Evolutionary conservation across 1,284 basidiomycete species (phyloP), one percentile per base, ranked within the genome.

Genomic region (Microbotryum scabiosae): DNA sequence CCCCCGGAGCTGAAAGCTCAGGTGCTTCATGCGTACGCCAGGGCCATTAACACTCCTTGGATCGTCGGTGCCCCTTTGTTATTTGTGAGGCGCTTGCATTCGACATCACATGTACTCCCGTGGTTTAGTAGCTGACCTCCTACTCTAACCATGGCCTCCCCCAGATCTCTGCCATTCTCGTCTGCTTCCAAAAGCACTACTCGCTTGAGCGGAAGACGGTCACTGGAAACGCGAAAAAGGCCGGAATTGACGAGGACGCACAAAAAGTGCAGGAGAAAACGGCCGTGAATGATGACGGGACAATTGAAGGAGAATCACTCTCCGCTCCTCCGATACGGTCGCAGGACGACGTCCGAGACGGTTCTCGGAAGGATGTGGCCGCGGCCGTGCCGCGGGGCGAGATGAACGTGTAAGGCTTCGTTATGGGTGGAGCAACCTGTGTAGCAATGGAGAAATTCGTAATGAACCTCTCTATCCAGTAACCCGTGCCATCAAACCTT

Each of bases 41-140:
- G 81, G 53, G 81, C 86, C 0, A 82, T 90, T 46, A 78, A 79
- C 64, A 81, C 78, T 48, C 84, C 90, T 58, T 91, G 88, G 87
- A 72, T 87, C 60, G 81, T 85, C 21, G 51, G 65, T 3, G 71
- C 75, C 1, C 76, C 76, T 0, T 60, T 76, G n/a, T 65, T 72
- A 8, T 72, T 66, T 18, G 69, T 71, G 18, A 73, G 71, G 0
- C 69, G 75, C 61, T 45, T 74, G 36, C 14, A 12, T 41, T 18
- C 9, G 36, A 12, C 36, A 16, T 41, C 36, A 12, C 16, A 4
- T 5, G 36, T 16, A 12, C 14, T 41, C 16, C 16, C 36, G 3
- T 12, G 4, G 5, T 41, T 5, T 41, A 12, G 5, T 4, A 41
- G 36, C 36, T 41, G 36, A 41, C 12, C 36, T 4, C 16, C 12